Conservation (phyloP, 2,329 filamentous ascomycete species). For the Sporothrix variecibatus region DNA sequence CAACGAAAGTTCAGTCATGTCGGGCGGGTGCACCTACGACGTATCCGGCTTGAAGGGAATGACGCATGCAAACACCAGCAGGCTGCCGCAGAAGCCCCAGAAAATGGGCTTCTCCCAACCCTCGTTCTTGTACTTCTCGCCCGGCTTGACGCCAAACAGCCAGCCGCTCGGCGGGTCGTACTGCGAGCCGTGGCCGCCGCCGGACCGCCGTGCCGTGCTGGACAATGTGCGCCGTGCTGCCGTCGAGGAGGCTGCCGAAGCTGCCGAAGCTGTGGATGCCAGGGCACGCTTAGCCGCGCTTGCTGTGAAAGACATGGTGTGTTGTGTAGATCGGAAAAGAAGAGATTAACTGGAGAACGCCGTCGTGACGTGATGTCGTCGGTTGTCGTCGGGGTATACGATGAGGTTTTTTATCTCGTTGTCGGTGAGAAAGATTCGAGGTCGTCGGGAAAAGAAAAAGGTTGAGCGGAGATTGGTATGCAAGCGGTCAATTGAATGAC, state of each 20-base stretch:
- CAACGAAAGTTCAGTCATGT: neutral
- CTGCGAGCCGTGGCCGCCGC: constrained; percentile 67
- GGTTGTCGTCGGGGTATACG: neutral
- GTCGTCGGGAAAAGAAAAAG: constrained; percentile 6
- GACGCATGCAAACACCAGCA: constrained; percentile 72
- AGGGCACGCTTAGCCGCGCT: constrained; percentile 22
- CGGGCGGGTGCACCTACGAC: constrained; percentile 58
- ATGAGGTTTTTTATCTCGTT: constrained; percentile 20
- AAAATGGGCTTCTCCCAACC: constrained; percentile 91
- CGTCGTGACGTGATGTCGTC: neutral
- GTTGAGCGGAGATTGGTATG: constrained; percentile 20
- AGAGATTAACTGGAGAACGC: neutral
- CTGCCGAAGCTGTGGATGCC: constrained; percentile 5
- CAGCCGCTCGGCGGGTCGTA: constrained; percentile 90
- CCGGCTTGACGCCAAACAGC: constrained; percentile 92
- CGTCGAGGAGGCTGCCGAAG: neutral
- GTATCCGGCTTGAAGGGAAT: constrained; percentile 98
- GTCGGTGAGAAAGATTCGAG: neutral
- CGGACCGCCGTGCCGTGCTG: constrained; percentile 25
- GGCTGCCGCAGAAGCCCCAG: constrained; percentile 79
- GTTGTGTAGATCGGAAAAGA: neutral
- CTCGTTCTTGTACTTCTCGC: constrained; percentile 93
- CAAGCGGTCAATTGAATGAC: constrained; percentile 17
- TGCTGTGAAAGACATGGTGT: constrained; percentile 22
- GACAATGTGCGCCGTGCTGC: constrained; percentile 27